Percentiles rank a stretch among this genome's conserved stretches.
Conservation (phyloP, 1,284 basidiomycete species). For the Moesziomyces sp. region DNA sequence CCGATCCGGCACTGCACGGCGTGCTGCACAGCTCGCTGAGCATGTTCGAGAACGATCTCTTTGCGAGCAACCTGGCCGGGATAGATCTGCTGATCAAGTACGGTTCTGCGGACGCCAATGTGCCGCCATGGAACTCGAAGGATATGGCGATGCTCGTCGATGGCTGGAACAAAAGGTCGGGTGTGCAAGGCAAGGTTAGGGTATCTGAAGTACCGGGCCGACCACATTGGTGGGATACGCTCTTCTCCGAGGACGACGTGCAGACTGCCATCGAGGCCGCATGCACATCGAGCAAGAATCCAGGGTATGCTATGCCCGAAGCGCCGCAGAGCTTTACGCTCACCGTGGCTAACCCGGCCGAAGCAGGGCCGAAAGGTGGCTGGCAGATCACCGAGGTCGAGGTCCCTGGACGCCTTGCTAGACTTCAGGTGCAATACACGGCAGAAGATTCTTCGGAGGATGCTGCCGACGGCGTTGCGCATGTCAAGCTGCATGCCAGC, state of each 20-base stretch:
- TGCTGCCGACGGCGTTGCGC: not conserved
- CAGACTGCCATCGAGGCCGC: constrained; percentile 70
- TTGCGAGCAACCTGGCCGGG: constrained; percentile 78
- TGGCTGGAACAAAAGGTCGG: constrained; percentile 70
- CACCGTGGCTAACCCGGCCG: constrained; percentile 75
- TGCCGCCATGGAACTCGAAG: constrained; percentile 82
- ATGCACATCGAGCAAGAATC: constrained; percentile 15
- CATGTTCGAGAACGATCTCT: constrained; percentile 86
- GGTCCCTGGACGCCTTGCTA: constrained; percentile 72
- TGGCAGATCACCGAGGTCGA: constrained; percentile 74
- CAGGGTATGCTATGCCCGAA: constrained; percentile 21
- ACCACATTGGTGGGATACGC: constrained; percentile 77
- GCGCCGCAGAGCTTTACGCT: constrained; percentile 72
- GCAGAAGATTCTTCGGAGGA: not conserved
- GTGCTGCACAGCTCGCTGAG: constrained; percentile 79
- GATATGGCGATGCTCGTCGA: constrained; percentile 74
- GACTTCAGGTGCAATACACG: constrained; percentile 26
- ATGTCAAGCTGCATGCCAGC: not conserved
- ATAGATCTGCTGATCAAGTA: constrained; percentile 79
- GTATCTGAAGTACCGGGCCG: constrained; percentile 74
- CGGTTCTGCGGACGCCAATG: constrained; percentile 80
- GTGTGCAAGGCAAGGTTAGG: constrained; percentile 66
- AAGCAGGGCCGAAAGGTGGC: constrained; percentile 76
- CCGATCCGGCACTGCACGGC: constrained; percentile 78
- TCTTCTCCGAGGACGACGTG: constrained; percentile 73